phyloP scores from a whole-genome alignment of 306 rosid species.

The Fragaria ananassa region DNA sequence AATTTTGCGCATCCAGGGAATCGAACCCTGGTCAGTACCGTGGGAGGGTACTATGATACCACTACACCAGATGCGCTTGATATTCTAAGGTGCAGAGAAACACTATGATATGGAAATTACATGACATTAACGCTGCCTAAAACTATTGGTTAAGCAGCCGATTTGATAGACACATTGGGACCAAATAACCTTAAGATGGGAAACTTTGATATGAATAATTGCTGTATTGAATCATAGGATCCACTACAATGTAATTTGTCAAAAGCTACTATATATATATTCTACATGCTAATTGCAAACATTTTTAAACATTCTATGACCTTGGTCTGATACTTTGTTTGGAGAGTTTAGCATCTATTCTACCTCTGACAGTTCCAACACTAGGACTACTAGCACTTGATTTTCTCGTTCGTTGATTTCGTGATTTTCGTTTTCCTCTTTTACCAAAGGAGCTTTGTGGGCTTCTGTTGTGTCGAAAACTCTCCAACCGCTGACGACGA shows the following conservation, averaged over 20 bases:
- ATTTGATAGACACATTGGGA: neutral
- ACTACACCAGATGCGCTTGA: conserved; percentile 92
- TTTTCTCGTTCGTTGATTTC: conserved; percentile 37
- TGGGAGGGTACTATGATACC: conserved; percentile 99
- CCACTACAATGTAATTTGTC: neutral
- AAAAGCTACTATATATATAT: too few species aligned
- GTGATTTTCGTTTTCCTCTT: conserved; percentile 25
- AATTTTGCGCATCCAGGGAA: conserved; percentile 87
- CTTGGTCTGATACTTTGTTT: conserved; percentile 29
- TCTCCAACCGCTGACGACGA: conserved; percentile 71
- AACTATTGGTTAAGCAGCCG: neutral
- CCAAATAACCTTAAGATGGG: neutral
- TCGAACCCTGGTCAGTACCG: conserved; percentile 99
- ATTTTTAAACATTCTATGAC: neutral
- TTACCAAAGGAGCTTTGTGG: conserved; percentile 9
- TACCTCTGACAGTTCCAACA: conserved; percentile 54
- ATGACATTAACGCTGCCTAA: neutral
- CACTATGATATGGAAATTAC: too few species aligned
- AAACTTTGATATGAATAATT: neutral
- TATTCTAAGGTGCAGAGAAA: too few species aligned
- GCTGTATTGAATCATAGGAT: neutral
- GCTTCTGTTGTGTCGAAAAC: conserved; percentile 32
- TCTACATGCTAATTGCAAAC: neutral
- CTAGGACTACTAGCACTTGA: conserved; percentile 31
- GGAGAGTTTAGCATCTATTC: conserved; percentile 58